phyloP scores from a whole-genome alignment of 2,329 filamentous ascomycete genomes.

The Ophiobolus disseminans region DNA sequence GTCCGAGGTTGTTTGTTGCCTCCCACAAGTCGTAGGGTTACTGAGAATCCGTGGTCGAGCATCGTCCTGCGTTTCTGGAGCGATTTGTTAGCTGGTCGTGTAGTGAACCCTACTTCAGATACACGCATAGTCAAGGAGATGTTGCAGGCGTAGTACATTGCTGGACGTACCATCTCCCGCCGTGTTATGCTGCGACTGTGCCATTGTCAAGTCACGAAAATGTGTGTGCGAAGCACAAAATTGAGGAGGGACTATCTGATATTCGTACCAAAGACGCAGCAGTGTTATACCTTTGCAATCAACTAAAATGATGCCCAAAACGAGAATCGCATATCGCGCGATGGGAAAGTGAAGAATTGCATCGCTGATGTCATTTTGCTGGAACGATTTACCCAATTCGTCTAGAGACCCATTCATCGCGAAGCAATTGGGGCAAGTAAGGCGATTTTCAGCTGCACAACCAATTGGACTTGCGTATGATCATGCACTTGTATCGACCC shows the following conservation, averaged over 20 bases:
- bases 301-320: too few species aligned
- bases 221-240: too few species aligned
- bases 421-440: too few species aligned
- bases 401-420: constrained; percentile 2
- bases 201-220: constrained; percentile 21
- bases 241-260: too few species aligned
- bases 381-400: constrained; percentile 20
- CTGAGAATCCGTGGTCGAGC: constrained; percentile 4
- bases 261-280: too few species aligned
- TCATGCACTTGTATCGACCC: too few species aligned
- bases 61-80: constrained; percentile 5
- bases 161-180: constrained; percentile 16
- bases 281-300: too few species aligned
- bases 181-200: constrained; percentile 9
- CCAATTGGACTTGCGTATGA: too few species aligned
- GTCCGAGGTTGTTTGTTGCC: constrained; percentile 12
- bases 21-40: constrained; percentile 6
- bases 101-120: too few species aligned
- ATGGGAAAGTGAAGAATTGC: constrained; percentile 22
- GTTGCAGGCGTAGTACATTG: too few species aligned
- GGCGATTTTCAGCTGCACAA: too few species aligned
- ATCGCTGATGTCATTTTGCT: constrained; percentile 28
- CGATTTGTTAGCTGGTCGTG: not conserved
- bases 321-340: constrained; percentile 9
- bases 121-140: too few species aligned